A percentile compares a stretch with the other conserved stretches of the same genome.
Evolutionary conservation across 768 basidiomycete species (phyloP).

Genomic region (Piloderma croceum): DNA sequence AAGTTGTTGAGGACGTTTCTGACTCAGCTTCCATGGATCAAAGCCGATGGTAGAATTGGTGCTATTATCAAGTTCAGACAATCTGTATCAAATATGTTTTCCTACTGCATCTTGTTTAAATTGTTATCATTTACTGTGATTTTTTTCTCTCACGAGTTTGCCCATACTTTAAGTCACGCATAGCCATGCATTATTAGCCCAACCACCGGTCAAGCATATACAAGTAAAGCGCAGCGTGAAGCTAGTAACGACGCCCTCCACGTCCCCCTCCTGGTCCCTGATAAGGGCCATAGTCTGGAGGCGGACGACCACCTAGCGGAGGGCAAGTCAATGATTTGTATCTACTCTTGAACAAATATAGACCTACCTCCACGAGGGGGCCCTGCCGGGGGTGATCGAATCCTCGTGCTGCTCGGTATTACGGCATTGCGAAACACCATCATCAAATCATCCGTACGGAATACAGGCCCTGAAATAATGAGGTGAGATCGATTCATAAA

Average conservation of each 20-base stretch:
- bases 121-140: too few relatives aligned
- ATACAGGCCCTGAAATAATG: slow-evolving; percentile 65
- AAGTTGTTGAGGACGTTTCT: slow-evolving; percentile 37
- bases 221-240: too few relatives aligned
- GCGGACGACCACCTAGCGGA: slow-evolving; percentile 57
- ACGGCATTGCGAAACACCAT: slow-evolving; percentile 75
- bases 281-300: slow-evolving; percentile 84
- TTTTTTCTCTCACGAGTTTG: too few relatives aligned
- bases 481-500: slow-evolving; percentile 3
- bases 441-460: slow-evolving; percentile 88
- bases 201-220: too few relatives aligned
- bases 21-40: slow-evolving; percentile 3
- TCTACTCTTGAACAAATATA: background rate
- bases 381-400: slow-evolving; percentile 55
- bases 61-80: too few relatives aligned
- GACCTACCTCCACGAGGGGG: slow-evolving; percentile 42
- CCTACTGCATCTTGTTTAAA: too few relatives aligned
- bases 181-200: too few relatives aligned
- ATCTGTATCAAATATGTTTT: too few relatives aligned
- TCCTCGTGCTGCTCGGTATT: slow-evolving; percentile 51
- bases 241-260: slow-evolving; percentile 37
- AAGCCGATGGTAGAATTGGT: too few relatives aligned
- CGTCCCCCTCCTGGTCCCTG: slow-evolving; percentile 59
- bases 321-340: slow-evolving; percentile 9
- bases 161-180: too few relatives aligned